These are phyloP conservation scores for Vanderwaltozyma yarrowii DNA, from an alignment of 805 yeast species.

Conservation along the genomic window DNA sequence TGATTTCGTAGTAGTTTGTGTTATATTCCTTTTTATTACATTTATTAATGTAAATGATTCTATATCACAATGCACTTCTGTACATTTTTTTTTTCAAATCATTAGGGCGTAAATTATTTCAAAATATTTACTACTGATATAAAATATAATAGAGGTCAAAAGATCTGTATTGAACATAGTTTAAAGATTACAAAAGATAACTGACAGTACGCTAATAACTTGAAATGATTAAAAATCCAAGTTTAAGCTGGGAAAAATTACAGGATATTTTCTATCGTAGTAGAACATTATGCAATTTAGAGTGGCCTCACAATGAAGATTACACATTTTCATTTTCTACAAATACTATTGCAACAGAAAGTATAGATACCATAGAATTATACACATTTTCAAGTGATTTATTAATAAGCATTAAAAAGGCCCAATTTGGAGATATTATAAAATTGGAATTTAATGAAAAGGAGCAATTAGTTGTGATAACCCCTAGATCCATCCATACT, in stretches of 20 bases:
- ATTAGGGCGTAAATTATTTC: no score
- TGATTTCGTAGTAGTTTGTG: no score
- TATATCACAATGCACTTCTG: no score
- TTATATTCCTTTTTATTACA: neutral
- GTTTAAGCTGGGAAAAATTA: conserved; percentile 67
- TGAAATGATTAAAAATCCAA: conserved; percentile 25
- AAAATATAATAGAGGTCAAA: no score
- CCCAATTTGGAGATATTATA: conserved; percentile 10
- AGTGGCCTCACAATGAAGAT: conserved; percentile 12
- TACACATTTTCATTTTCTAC: conserved; percentile 31
- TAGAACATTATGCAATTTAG: conserved; percentile 25
- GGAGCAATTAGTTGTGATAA: conserved; percentile 13
- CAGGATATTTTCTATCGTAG: conserved; percentile 59
- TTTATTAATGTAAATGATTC: no score
- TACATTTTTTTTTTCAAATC: no score
- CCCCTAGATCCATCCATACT: conserved; percentile 9
- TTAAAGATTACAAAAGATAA: no score
- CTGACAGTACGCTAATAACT: no score
- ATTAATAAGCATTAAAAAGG: conserved; percentile 5
- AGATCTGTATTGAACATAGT: no score
- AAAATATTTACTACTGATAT: no score
- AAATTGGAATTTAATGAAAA: conserved; percentile 15
- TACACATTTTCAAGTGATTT: conserved; percentile 30
- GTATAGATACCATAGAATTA: conserved; percentile 23
- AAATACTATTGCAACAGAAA: conserved; percentile 33